phyloP scores from a whole-genome alignment of 1,284 basidiomycete genomes.

The Sanguinoderma infundibulare region DNA sequence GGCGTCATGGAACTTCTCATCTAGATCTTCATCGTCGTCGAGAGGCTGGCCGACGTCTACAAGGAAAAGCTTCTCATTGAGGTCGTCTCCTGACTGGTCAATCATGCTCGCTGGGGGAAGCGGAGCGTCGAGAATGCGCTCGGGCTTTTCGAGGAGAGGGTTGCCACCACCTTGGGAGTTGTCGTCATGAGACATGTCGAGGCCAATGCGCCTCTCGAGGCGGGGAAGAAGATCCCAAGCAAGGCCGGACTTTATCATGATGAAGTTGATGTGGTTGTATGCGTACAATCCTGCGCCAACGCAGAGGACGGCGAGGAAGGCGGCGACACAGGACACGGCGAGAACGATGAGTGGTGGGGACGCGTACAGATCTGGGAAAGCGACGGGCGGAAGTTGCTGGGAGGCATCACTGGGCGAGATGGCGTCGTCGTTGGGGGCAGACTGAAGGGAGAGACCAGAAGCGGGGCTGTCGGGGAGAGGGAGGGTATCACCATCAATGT shows the following conservation, averaged over 20 bases:
- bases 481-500: constrained; percentile 34
- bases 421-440: constrained; percentile 8
- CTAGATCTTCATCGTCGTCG: constrained; percentile 26
- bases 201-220: constrained; percentile 33
- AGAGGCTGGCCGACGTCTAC: constrained; percentile 12
- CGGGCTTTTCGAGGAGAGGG: constrained; percentile 22
- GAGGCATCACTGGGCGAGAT: constrained; percentile 3
- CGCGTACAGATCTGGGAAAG: constrained; percentile 14
- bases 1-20: constrained; percentile 46
- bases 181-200: constrained; percentile 18
- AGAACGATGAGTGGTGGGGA: constrained; percentile 37
- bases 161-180: constrained; percentile 1
- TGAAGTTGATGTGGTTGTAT: constrained; percentile 35
- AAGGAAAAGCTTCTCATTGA: constrained; percentile 15
- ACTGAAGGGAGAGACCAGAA: constrained; percentile 15
- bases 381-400: constrained; percentile 10
- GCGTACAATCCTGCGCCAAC: constrained; percentile 41
- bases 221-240: constrained; percentile 41
- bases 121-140: constrained; percentile 15
- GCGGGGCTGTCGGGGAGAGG: constrained; percentile 6
- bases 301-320: constrained; percentile 42
- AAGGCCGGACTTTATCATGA: constrained; percentile 35
- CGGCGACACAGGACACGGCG: constrained; percentile 41
- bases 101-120: constrained; percentile 10
- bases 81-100: constrained; percentile 9